These are phyloP conservation scores for Chaetothyriales sp. DNA, from an alignment of 2,329 filamentous ascomycete genomes.

Conservation along the genomic window DNA sequence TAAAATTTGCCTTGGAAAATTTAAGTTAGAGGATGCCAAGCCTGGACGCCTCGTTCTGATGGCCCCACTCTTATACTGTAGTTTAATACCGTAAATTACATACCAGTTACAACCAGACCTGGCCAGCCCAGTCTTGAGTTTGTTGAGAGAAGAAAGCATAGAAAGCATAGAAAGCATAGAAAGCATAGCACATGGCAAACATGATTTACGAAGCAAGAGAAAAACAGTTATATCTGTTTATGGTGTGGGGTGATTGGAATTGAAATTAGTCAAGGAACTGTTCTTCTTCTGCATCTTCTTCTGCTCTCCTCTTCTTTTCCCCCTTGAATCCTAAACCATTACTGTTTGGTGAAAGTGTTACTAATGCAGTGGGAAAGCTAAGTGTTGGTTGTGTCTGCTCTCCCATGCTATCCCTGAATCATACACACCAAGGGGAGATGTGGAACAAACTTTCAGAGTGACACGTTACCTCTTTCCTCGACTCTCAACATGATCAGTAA, in stretches of 20 bases:
- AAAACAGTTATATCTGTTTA: no score
- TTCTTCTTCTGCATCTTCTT: neutral
- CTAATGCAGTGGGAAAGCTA: neutral
- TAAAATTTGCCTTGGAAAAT: neutral
- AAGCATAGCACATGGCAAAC: no score
- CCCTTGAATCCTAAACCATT: neutral
- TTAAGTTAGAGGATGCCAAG: neutral
- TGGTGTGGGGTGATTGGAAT: neutral
- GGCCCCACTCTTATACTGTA: neutral
- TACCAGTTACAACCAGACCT: no score
- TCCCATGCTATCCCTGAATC: neutral
- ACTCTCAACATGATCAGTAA: neutral
- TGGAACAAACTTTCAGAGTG: neutral
- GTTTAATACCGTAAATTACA: no score
- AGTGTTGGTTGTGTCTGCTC: neutral
- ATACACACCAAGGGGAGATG: neutral
- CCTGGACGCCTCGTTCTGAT: neutral
- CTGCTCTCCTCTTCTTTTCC: neutral
- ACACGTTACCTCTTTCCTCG: neutral
- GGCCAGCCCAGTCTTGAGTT: no score
- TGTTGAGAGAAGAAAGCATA: no score
- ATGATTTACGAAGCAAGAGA: no score
- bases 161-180: no score
- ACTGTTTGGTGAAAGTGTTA: neutral
- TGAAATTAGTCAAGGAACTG: neutral